Conservation (phyloP, 2,329 filamentous ascomycete genomes). For the Clonostachys rosea region DNA sequence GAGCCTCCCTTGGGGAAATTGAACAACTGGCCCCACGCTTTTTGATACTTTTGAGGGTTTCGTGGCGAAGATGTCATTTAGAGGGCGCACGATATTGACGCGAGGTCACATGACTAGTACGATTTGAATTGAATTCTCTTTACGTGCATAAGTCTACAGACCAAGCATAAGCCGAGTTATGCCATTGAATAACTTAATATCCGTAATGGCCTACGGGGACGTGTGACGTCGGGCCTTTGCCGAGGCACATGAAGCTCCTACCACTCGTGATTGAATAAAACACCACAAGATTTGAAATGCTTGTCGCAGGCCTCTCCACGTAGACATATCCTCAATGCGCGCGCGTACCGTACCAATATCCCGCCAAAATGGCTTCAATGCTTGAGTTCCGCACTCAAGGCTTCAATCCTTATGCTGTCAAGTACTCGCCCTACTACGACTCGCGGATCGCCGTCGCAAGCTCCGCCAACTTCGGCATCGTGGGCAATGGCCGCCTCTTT, state of each 20-base stretch:
- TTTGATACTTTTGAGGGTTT: no score
- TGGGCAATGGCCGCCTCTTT: conserved; percentile 90
- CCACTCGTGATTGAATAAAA: no score
- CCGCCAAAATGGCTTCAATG: conserved; percentile 56
- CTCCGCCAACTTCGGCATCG: conserved; percentile 93
- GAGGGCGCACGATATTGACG: conserved; percentile 7
- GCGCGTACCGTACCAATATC: background rate
- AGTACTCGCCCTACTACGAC: conserved; percentile 98
- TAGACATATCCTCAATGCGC: background rate
- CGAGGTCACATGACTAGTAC: conserved; percentile 4
- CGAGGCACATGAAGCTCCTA: conserved; percentile 24
- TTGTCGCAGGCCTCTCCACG: background rate
- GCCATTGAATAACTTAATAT: background rate
- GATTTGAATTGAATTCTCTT: no score
- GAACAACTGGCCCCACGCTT: background rate
- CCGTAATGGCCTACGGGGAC: background rate
- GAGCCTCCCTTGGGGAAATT: background rate
- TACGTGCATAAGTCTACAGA: no score
- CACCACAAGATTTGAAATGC: background rate
- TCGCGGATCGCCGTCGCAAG: conserved; percentile 85
- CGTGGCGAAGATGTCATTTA: background rate
- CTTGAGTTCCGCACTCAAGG: conserved; percentile 91
- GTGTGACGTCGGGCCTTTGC: conserved; percentile 10
- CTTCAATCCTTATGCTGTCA: conserved; percentile 94
- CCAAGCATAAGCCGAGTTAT: no score